A percentile compares a stretch with the other conserved stretches of the same genome.
Conservation (phyloP, 2,329 filamentous ascomycete genomes). For the Metarhizium humberi region DNA sequence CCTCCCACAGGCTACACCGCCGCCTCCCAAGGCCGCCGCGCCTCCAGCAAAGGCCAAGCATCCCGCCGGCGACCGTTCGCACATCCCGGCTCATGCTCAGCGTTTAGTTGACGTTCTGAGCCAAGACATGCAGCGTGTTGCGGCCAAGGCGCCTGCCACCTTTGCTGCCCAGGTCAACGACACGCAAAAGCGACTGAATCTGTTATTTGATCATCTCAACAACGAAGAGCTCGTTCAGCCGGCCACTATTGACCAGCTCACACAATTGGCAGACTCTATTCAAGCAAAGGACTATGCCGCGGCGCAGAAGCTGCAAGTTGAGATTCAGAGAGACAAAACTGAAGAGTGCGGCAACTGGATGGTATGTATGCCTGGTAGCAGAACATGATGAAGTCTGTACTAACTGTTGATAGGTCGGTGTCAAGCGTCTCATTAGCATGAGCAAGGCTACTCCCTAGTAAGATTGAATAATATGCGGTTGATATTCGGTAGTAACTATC, state of each 20-base stretch:
- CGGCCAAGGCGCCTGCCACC: slow-evolving; percentile 71
- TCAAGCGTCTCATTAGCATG: slow-evolving; percentile 72
- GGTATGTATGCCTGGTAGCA: slow-evolving; percentile 42
- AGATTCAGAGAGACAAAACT: slow-evolving; percentile 67
- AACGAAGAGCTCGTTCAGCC: slow-evolving; percentile 84
- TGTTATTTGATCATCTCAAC: slow-evolving; percentile 96
- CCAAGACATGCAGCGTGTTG: slow-evolving; percentile 81
- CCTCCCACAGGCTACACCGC: slow-evolving; percentile 28
- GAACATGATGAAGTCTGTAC: slow-evolving; percentile 9
- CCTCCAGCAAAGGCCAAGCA: slow-evolving; percentile 53
- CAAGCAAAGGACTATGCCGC: slow-evolving; percentile 59
- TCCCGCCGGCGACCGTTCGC: slow-evolving; percentile 78
- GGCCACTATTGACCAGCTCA: slow-evolving; percentile 62
- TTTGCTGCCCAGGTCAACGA: slow-evolving; percentile 88
- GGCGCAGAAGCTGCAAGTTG: slow-evolving; percentile 60
- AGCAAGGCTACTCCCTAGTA: slow-evolving; percentile 60
- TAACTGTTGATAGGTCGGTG: slow-evolving; percentile 53
- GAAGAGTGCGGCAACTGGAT: slow-evolving; percentile 83
- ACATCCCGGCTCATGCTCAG: slow-evolving; percentile 71
- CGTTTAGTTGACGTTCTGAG: slow-evolving; percentile 73
- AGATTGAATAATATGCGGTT: neutral
- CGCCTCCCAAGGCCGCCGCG: slow-evolving; percentile 37
- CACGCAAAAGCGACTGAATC: slow-evolving; percentile 82
- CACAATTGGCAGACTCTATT: slow-evolving; percentile 55
- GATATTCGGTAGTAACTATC: neutral